Evolutionary conservation across 2,329 filamentous ascomycete species (phyloP), one percentile per base, ranked within the genome.

Genomic region (Colletotrichum orbiculare): DNA sequence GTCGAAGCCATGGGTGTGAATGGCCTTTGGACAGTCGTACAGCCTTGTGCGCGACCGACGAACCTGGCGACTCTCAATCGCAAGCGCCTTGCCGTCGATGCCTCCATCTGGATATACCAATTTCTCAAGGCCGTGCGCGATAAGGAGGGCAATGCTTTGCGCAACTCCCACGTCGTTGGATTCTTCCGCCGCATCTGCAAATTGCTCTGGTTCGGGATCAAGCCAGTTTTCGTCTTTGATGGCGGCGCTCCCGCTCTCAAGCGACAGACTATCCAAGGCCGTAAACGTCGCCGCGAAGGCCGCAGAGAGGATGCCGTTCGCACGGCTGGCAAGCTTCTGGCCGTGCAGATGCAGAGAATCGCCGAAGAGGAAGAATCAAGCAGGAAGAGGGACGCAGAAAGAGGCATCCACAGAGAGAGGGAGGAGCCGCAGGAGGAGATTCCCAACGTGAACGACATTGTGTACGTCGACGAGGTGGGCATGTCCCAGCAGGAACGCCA

Each of bases 51-150:
- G 52, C 91, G 96, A 42, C 96, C 96, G 17, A 97, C 96, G 68
- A 97, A 97, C 78, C 91, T 99, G 72, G 94, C 96, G 72, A 97
- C 95, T 12, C 89, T 99, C 66, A 98, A 98, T 77, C 93, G 92
- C 71, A 97, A 97, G 80, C 93, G 96, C 13, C 91, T 99, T 54
- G 96, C 96, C 50, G 93, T 99, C 70, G 96, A 99, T 80, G 96
- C 96, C 64, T 97, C 94, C 11, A 99, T 99, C 76, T 99, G 96
- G 96, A 98, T 99, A 72, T 99, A 99, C 83, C 96, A 99, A 75
- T 99, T 99, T 74, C 88, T 99, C 72, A 99, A 99, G 81, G 96
- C 96, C 9, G 96, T 99, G 10, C 94, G 96, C 72, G 96, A 99
- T 80, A 97, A 98, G 74, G 96, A 99, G 79, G 96, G 96, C 58